A percentile compares a stretch with the other conserved stretches of the same genome.
Conservation (phyloP, 2,329 filamentous ascomycete genomes). For the Ilyonectria destructans region DNA sequence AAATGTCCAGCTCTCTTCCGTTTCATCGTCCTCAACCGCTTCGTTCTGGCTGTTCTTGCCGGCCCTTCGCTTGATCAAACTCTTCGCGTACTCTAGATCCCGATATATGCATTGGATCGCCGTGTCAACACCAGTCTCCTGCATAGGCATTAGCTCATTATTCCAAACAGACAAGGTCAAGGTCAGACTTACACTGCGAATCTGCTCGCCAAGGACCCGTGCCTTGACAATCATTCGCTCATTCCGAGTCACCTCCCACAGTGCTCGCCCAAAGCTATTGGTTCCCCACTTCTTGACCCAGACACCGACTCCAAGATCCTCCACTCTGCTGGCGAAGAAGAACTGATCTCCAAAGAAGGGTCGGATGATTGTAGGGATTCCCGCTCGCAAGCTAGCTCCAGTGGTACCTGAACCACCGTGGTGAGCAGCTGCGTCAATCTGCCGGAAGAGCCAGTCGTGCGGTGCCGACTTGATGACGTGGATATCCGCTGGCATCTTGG, state of each 20-base stretch:
- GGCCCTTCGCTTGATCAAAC: conserved; percentile 80
- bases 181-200: conserved; percentile 79
- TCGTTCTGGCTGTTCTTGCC: conserved; percentile 64
- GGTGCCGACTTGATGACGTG: conserved; percentile 91
- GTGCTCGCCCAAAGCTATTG: conserved; percentile 85
- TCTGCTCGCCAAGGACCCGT: conserved; percentile 85
- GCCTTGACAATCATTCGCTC: conserved; percentile 94
- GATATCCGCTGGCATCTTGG: conserved; percentile 84
- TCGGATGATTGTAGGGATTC: conserved; percentile 93
- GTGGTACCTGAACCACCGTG: conserved; percentile 97
- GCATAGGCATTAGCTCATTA: conserved; percentile 48
- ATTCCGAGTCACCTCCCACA: conserved; percentile 94
- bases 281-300: conserved; percentile 91
- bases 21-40: conserved; percentile 68
- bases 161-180: neutral
- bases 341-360: conserved; percentile 99
- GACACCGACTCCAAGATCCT: conserved; percentile 94
- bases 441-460: conserved; percentile 96
- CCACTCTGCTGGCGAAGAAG: conserved; percentile 92
- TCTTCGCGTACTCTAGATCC: conserved; percentile 92
- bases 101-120: conserved; percentile 96
- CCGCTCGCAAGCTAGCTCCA: conserved; percentile 90
- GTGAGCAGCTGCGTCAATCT: conserved; percentile 94
- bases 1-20: conserved; percentile 93
- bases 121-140: conserved; percentile 92